Base-by-base conservation (phyloP, 208 protist species). In the Acanthamoeba triangularis region DNA sequence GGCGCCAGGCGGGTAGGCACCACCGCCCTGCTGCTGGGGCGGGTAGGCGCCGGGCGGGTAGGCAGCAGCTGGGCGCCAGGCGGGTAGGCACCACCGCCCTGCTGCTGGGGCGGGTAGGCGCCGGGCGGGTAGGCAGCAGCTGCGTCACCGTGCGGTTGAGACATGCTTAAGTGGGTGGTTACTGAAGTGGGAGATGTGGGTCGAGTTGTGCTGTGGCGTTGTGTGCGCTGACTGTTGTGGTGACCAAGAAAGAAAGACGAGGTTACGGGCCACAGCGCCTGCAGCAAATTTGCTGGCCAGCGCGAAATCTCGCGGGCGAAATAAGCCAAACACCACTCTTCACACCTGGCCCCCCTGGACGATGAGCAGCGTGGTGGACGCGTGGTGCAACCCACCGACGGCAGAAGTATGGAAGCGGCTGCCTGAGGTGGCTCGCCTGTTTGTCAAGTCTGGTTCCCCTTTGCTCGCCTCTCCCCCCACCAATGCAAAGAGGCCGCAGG, bases 361-460 rank as follows among this genome's bases (percentile, higher is more conserved):
- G 20, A 56, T 85, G 76, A 25, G 23, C 47, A 25, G 25, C 10
- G 85, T 92, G 30, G 63, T 92, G n/a, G 85, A 92, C 44, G 85
- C 30, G 20, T 92, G 85, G 85, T 72, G 54, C 52, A 92, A 92
- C 25, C 85, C 85, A 16, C 16, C 85, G 0, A 41, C 85, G 20
- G 37, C 23, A 30, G 76, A 49, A 33, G 41, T 72, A 14, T 92
- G 85, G 85, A 23, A 69, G 59, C 25, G 5, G 6, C 13, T 92
- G 85, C 85, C 85, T 4, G 85, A 92, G 85, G 85, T 74, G 25
- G 63, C 33, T 0, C 85, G 85, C 8, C 56, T 92, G 5, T 92
- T 92, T 8, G 85, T 76, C 35, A 65, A 76, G 59, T 92, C 85
- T 10, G 49, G 54, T 23, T 90, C 84, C 3, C 84, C 84, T 0